These are phyloP conservation scores for Corchorus olitorius DNA, from an alignment of 345 rosid genomes.

Conservation along the genomic window DNA sequence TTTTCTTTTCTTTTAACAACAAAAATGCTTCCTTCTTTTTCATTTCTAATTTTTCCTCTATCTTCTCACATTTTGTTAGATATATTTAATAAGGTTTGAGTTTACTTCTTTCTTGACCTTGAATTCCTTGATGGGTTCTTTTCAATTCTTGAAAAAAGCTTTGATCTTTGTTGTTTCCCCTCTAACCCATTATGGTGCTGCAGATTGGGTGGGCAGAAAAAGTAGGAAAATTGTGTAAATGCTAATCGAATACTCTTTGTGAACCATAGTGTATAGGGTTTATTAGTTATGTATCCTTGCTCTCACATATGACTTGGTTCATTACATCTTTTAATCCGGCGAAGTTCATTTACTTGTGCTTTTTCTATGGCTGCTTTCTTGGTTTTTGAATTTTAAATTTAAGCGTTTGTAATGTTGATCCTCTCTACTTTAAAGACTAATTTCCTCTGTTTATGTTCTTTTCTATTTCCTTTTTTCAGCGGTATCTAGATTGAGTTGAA, in stretches of 20 bases:
- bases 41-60: background rate
- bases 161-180: background rate
- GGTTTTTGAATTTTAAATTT: background rate
- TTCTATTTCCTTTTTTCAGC: background rate
- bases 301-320: background rate
- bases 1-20: background rate
- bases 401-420: conserved; percentile 2
- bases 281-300: background rate
- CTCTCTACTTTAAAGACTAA: background rate
- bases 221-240: background rate
- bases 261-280: background rate
- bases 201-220: conserved; percentile 8
- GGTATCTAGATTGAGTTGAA: background rate
- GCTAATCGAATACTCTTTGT: background rate
- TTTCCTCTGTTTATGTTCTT: background rate
- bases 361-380: conserved; percentile 4
- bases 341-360: background rate
- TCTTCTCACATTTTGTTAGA: background rate
- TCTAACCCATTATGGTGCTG: background rate
- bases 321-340: background rate
- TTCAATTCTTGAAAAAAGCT: background rate
- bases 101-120: background rate
- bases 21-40: background rate
- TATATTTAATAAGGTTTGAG: background rate
- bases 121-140: conserved; percentile 7